Evolutionary conservation across 208 protist genomes (phyloP), one percentile per base, ranked within the genome.

Genomic region (Acanthamoeba royreba): DNA sequence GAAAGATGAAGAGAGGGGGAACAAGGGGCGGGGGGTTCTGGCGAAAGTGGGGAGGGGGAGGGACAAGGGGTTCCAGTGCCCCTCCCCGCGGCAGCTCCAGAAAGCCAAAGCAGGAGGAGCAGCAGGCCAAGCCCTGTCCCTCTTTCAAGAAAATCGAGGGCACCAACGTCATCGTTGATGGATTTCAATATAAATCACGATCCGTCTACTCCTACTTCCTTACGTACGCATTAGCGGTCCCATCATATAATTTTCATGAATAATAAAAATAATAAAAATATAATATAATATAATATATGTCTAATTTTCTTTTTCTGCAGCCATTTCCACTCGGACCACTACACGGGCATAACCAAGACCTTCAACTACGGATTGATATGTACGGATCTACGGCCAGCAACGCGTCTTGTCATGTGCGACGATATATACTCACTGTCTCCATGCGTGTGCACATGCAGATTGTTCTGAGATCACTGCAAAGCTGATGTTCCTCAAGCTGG

Each of bases 321-420:
- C 46, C 88, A 92, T 63, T 77, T 77, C 43, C 88, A 92, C 47
- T 63, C 43, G 0, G 88, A 92, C 42, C 88, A 92, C 63, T 92
- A 92, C 63, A 92, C 66, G 2, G 88, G 88, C 42, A 47, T 92
- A 4, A 81, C 53, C 63, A 81, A 81, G 45, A 31, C 22, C 0
- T 92, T 77, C 8, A 17, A 40, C 31, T 47, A 33, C 35, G 88
- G 61, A 4, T n/a, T 61, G 17, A 92, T 92, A 8, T 92, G 86
- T 92, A 92, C 55, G 45, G 15, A 33, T 25, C 38, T 28, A n/a
- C 11, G 22, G 17, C 33, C 63, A 38, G 3, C 45, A 28, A n/a
- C 55, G 55, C 31, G 55, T 63, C 25, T 9, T 55, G 49, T 19
- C 13, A 25, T 55, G 9, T 55, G 49, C 13, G 49, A 19, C 13